Evolutionary conservation across 225 moss, liverwort and hornwort species (phyloP), one percentile per base, ranked within the genome.

Genomic region (Marchantia polymorpha): DNA sequence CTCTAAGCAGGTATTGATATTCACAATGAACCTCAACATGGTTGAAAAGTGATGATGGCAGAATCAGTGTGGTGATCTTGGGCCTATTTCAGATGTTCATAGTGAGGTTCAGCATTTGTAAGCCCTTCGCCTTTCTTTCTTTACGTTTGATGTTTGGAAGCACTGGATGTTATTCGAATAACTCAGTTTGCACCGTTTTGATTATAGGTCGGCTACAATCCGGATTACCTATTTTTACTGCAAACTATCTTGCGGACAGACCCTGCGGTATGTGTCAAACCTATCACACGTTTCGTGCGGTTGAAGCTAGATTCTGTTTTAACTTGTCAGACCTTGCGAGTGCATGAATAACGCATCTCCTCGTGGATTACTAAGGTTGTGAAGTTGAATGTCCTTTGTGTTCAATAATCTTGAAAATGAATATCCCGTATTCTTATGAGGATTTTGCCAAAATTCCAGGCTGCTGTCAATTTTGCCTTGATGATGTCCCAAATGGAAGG

Each of bases 401-500:
- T 9, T 19, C 60, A 22, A 6, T 8, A 23, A 9, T 23, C 23
- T 61, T 10, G 1, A 9, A 61, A 7, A 61, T 22, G n/a, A 17
- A 4, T 61, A 6, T 61, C 22, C 17, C 61, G 61, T 7, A 10
- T 56, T 56, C 67, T 67, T 14, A 67, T 23, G 8, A 14, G 14
- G 30, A 13, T 13, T 31, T 67, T 12, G 67, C 67, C 3, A 14
- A 31, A 26, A 58, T 29, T 90, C 84, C 90, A 97, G 97, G 99
- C 92, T 80, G 99, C 99, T 86, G 99, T 99, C 53, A 99, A 99
- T 82, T 99, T 99, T 78, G 95, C 99, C 23, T 89, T 99, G 74
- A 95, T 95, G 99, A 95, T 99, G 95, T 92, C 99, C 69, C 93
- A 93, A 83, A 84, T 93, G 90, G 99, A 99, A 87, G 93, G 91